Evolutionary conservation across 257 asterid genomes (phyloP), one percentile per base, ranked within the genome.

Genomic region (Rehmannia glutinosa): DNA sequence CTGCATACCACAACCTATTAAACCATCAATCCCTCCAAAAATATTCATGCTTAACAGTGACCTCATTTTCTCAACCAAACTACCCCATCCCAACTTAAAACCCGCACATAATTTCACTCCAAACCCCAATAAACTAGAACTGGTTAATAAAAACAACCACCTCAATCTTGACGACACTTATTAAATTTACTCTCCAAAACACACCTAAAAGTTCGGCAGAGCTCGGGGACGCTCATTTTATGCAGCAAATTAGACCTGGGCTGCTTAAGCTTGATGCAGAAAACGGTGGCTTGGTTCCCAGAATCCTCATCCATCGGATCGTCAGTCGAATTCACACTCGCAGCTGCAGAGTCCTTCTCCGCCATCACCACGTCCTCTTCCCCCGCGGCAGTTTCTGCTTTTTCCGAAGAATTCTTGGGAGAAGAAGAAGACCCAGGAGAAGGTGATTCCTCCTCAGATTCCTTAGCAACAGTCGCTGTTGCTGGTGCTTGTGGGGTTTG

Each of bases 221-320:
- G 99, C 79, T 93, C 99, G 0, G 99, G 99, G 70, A 93, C 97
- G 62, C 96, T 88, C 99, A 93, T 93, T 69, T 93, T 93, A 58
- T 90, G 87, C 77, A 84, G 81, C 80, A 90, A 80, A 80, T 81
- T 93, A 8, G 92, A 82, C 77, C 64, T 88, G 0, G 94, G 96
- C 76, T 93, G 99, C 81, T 81, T 86, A 19, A 93, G 88, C 76
- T 78, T 86, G 74, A 88, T 90, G 50, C 90, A 82, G 68, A 93
- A 93, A 23, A 93, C 94, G 45, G 83, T 85, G 1, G 96, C 89
- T 8, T 90, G 88, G 62, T 62, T 78, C 2, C 68, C 82, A 5
- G 84, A 35, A 66, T 84, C 91, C 77, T 84, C 89, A 30, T 90
- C 97, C 84, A 84, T 77, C 1, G 70, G 69, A 74, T 90, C 96